Base-by-base conservation (phyloP, 495 filamentous ascomycete species). In the Margaritispora aquatica region DNA sequence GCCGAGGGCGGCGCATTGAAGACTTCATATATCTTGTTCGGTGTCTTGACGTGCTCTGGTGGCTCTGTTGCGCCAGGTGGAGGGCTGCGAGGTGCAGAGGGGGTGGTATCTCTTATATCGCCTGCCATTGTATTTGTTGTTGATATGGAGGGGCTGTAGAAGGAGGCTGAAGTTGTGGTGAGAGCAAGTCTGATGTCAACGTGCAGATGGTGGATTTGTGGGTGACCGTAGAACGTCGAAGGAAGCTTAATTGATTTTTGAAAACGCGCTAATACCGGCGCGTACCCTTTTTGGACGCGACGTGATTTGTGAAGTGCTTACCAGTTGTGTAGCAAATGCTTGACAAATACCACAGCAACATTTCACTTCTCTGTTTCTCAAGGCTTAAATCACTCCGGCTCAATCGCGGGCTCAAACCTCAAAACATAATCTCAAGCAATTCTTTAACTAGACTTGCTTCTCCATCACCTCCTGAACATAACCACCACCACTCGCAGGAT, bases 21-120 rank as follows among this genome's bases (percentile, higher is more conserved):
- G 34, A 69, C 66, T 61, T 77, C 74, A 64, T 73, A 72, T 31
- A 69, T 62, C 57, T 71, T 68, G 26, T 46, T 51, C 0, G 62
- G 59, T 0, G 67, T 61, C 46, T 70, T 62, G 41, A 68, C 66
- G 56, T 74, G 68, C 7, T 66, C 61, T 7, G 74, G 68, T 19
- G 70, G 59, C 50, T 64, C 68, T 19, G 70, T 70, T 19, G 62
- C 70, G 24, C 71, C 69, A 2, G 74, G 69, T 2, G 74, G 71
- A 46, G 69, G 66, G 19, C 70, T 71, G 27, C 67, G 69, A 51
- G 67, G 54, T 19, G 62, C 57, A 17, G 62, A 61, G 5, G 64
- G 50, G 31, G 65, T 64, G 34, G 63, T 53, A 63, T 73, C 63
- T 67, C 69, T 65, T 22, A 67, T 63, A 47, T 68, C 66, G 63